These are phyloP conservation scores for Malus domestica DNA, from an alignment of 306 rosid species.

Conservation along the genomic window ASM211411v1 NC_041805.1:32815501-32816000, in stretches of 20 bases:
- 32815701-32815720: slow-evolving; percentile 98
- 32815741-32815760: slow-evolving; percentile 98
- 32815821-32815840: slow-evolving; percentile 99
- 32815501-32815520: background rate
- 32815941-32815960: slow-evolving; percentile 64
- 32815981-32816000: background rate
- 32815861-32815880: slow-evolving; percentile 92
- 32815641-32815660: background rate
- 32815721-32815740: slow-evolving; percentile 98
- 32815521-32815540: background rate
- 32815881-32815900: slow-evolving; percentile 95
- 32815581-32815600: background rate
- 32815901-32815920: slow-evolving; percentile 99
- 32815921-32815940: slow-evolving; percentile 96
- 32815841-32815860: slow-evolving; percentile 98
- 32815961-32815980: background rate
- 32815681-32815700: slow-evolving; percentile 28
- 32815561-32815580: background rate
- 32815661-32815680: slow-evolving; percentile 7
- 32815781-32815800: slow-evolving; percentile 99
- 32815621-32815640: background rate
- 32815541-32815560: background rate
- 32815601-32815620: background rate
- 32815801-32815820: slow-evolving; percentile 99
- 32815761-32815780: slow-evolving; percentile 97